A percentile compares a stretch with the other conserved stretches of the same genome.
Evolutionary conservation across 225 moss, liverwort and hornwort genomes (phyloP).

Genomic region (Straminergon stramineum): DNA sequence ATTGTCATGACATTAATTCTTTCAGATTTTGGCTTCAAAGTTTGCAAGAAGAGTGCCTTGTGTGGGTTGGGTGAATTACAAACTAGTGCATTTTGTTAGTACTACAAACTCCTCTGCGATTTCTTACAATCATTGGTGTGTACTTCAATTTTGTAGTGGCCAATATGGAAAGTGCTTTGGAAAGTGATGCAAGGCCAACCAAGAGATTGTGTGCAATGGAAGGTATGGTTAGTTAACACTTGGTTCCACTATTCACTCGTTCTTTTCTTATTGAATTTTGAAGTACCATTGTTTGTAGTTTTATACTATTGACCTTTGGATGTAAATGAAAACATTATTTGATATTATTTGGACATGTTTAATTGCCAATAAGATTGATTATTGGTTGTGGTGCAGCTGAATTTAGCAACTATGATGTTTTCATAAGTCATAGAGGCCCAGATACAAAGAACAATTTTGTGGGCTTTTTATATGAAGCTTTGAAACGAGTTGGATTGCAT

Average conservation of each 20-base stretch:
- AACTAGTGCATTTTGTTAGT: not conserved
- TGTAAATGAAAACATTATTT: too few species aligned
- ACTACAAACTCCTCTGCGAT: accelerated
- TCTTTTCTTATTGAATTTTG: not conserved
- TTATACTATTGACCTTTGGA: not conserved
- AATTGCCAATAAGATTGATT: not conserved
- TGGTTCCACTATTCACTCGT: not conserved
- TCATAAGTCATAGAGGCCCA: not conserved
- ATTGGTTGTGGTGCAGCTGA: not conserved
- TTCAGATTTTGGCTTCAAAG: not conserved
- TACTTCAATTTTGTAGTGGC: not conserved
- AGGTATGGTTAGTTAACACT: not conserved
- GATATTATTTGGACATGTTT: not conserved
- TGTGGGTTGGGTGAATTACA: not conserved
- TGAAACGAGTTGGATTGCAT: not conserved
- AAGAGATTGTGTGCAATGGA: not conserved
- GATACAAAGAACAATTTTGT: not conserved
- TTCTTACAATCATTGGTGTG: not conserved
- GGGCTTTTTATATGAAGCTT: not conserved
- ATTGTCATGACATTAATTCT: not conserved
- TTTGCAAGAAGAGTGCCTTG: too few species aligned
- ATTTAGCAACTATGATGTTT: not conserved
- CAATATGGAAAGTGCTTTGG: not conserved
- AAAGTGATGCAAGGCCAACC: not conserved
- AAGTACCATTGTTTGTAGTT: not conserved